These are phyloP conservation scores for Tylopilus cervinicoccineus DNA, from an alignment of 768 basidiomycete species.

Conservation along the genomic window DNA sequence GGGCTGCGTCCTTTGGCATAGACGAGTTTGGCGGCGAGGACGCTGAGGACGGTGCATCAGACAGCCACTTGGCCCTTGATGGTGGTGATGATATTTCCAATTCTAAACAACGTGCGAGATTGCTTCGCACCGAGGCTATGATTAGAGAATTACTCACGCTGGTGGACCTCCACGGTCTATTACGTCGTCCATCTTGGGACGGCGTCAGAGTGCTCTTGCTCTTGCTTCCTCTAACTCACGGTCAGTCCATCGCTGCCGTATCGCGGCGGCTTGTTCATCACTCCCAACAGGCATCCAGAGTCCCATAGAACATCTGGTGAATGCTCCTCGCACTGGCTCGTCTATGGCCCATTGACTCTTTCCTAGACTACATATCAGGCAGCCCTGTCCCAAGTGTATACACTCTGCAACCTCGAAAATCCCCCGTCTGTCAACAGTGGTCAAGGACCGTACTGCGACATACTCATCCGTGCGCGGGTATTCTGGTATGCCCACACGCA, in stretches of 20 bases:
- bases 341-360: slow-evolving; percentile 7
- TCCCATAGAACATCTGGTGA: slow-evolving; percentile 23
- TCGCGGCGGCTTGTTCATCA: slow-evolving; percentile 6
- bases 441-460: slow-evolving; percentile 53
- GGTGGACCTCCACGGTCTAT: slow-evolving; percentile 73
- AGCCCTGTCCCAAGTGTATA: slow-evolving; percentile 76
- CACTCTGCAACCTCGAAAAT: slow-evolving; percentile 58
- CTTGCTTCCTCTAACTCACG: slow-evolving; percentile 79
- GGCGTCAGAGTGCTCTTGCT: slow-evolving; percentile 78
- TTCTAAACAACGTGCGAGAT: slow-evolving; percentile 39
- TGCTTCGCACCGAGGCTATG: slow-evolving; percentile 62
- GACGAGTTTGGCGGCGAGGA: slow-evolving; percentile 68
- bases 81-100: slow-evolving; percentile 31
- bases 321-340: background rate
- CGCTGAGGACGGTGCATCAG: slow-evolving; percentile 3
- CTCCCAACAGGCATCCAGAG: slow-evolving; percentile 23
- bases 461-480: slow-evolving; percentile 65
- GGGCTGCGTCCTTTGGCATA: slow-evolving; percentile 88
- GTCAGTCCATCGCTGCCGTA: slow-evolving; percentile 37
- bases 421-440: slow-evolving; percentile 45
- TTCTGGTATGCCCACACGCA: slow-evolving; percentile 90
- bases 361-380: slow-evolving; percentile 70
- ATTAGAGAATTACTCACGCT: slow-evolving; percentile 72
- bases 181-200: slow-evolving; percentile 83
- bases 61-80: slow-evolving; percentile 14